Percentiles rank a stretch among this genome's conserved stretches.
Evolutionary conservation across 805 yeast genomes (phyloP).

Genomic region (Pichia kluyveri): DNA sequence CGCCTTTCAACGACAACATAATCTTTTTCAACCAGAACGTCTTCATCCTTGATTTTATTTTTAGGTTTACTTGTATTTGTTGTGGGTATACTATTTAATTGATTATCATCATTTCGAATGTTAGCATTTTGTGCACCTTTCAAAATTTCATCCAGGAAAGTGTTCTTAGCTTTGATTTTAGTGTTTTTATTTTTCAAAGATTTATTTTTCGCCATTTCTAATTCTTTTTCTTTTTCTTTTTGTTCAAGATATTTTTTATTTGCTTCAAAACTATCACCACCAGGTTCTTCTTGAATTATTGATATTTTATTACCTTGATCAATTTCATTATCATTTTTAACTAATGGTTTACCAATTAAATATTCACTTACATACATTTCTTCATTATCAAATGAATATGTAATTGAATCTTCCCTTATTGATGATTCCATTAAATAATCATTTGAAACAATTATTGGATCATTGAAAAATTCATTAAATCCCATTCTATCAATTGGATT

Average conservation of each 20-base stretch:
- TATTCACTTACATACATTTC: conserved; percentile 82
- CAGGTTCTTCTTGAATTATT: not conserved
- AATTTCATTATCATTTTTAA: not conserved
- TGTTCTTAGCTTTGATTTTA: not conserved
- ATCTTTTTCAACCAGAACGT: conserved; percentile 54
- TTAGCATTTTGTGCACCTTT: not conserved
- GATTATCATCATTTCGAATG: not conserved
- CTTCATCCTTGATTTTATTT: not conserved
- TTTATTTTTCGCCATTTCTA: not conserved
- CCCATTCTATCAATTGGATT: conserved; percentile 85
- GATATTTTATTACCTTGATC: not conserved
- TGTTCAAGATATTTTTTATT: not conserved
- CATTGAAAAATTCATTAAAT: conserved; percentile 77
- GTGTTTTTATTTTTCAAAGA: conserved; percentile 1
- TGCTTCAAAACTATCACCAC: not conserved
- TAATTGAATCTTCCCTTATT: conserved; percentile 46
- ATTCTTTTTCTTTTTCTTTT: not conserved
- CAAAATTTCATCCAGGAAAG: not conserved
- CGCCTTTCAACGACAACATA: conserved; percentile 93
- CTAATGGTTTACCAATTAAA: conserved; percentile 13
- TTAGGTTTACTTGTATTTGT: not conserved
- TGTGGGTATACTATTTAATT: no score
- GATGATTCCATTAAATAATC: conserved; percentile 37
- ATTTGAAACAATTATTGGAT: conserved; percentile 46
- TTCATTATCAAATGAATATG: conserved; percentile 62